Evolutionary conservation across 805 yeast genomes (phyloP).

Genomic region (Kazachstania psychrophila): DNA sequence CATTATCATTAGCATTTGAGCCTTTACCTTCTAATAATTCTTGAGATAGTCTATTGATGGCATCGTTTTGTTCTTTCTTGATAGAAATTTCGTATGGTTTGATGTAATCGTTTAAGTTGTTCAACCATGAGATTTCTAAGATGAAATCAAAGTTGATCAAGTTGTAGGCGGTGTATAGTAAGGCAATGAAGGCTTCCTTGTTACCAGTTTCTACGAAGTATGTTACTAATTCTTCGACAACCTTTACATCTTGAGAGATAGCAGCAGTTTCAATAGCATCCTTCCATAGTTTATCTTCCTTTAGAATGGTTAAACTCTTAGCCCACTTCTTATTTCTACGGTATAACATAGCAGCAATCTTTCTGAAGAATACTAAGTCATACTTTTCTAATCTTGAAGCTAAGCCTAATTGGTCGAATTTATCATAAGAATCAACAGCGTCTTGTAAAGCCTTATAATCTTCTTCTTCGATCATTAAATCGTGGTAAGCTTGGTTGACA

Average conservation of each 20-base stretch:
- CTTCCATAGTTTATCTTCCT: conserved; percentile 88
- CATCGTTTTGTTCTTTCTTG: conserved; percentile 67
- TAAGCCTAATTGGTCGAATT: conserved; percentile 84
- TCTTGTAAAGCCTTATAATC: conserved; percentile 84
- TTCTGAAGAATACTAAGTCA: conserved; percentile 84
- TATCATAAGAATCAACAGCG: conserved; percentile 81
- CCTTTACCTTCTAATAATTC: conserved; percentile 59
- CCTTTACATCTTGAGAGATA: conserved; percentile 62
- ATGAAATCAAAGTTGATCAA: conserved; percentile 75
- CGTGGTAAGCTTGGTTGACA: conserved; percentile 93
- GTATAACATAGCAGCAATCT: conserved; percentile 88
- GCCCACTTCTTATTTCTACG: conserved; percentile 89
- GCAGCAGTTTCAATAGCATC: conserved; percentile 92
- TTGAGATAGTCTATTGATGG: conserved; percentile 52
- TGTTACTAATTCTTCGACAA: conserved; percentile 78
- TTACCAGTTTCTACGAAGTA: conserved; percentile 96
- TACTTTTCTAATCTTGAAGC: conserved; percentile 92
- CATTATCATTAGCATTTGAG: conserved; percentile 42
- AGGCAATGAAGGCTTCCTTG: conserved; percentile 88
- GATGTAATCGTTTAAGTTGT: conserved; percentile 70
- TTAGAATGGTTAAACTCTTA: conserved; percentile 80
- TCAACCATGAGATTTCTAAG: conserved; percentile 84
- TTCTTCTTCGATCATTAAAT: conserved; percentile 89
- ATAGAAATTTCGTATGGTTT: conserved; percentile 88
- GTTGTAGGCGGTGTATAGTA: conserved; percentile 78